Base-by-base conservation (phyloP, 1,284 basidiomycete species). In the Rugosomyces carneus region DNA sequence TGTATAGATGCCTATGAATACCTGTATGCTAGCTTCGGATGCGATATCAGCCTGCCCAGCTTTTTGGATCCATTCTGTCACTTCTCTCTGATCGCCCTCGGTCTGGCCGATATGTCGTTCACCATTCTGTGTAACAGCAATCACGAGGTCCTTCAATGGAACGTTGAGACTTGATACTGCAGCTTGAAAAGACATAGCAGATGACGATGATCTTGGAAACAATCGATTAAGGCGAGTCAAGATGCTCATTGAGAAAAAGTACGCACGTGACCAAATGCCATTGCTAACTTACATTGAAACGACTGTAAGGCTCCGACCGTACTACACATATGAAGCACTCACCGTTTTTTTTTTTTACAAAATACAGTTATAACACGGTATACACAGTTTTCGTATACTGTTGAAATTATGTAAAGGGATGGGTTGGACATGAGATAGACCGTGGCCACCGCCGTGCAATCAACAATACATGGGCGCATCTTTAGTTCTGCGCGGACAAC, bases 1-100 rank as follows among this genome's bases (percentile, higher is more conserved):
- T n/a, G n/a, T n/a, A n/a, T n/a, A n/a, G n/a, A n/a, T n/a, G n/a
- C n/a, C n/a, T n/a, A n/a, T n/a, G n/a, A 16, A 9, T 49, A 80
- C 84, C 66, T 79, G 74, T 19, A 83, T 55, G 35, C 60, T 67
- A 23, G 71, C 70, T 18, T 72, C 64, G 49, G 72, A 74, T 2
- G 65, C 68, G 32, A 79, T 55, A 43, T 75, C 71, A n/a, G 72
- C 73, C 50, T 70, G 61, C 10, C 69, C 73, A 26, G 81, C 72
- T 62, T 78, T 84, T 53, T 78, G 77, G 54, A 89, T 78, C 86
- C 87, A 89, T 49, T 67, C 67, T 11, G 68, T 62, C 19, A 89
- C 77, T 55, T 84, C 81, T 29, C 67, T 63, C 62, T 78, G 69
- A 59, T 87, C 84, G 53, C 73, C 69, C 56, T 84, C 80, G 23